phyloP scores from a whole-genome alignment of 306 rosid species.

The Nissolia schottii region DNA sequence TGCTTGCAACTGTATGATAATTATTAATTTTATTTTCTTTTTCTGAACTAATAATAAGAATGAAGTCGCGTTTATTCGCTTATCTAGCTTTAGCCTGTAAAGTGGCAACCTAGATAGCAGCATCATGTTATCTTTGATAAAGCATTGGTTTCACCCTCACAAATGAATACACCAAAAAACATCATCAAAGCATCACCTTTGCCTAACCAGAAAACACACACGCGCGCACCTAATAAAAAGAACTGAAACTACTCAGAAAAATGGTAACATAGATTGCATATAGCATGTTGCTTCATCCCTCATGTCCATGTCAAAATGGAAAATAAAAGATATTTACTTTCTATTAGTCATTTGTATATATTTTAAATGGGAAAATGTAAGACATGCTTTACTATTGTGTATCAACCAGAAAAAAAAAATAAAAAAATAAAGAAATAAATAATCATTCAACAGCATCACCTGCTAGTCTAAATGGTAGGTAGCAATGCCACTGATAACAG shows the following conservation, averaged over 20 bases:
- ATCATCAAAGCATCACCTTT: not conserved
- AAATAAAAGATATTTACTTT: not conserved
- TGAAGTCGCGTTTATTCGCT: conserved; percentile 7
- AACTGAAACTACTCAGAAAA: not conserved
- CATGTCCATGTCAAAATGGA: not conserved
- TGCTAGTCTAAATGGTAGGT: conserved; percentile 3
- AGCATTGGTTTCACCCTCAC: not conserved
- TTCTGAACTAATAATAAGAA: not conserved
- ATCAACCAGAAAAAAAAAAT: conserved; percentile 1
- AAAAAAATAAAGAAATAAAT: conserved; percentile 3
- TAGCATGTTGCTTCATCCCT: not conserved
- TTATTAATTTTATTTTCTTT: not conserved
- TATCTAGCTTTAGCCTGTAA: not conserved
- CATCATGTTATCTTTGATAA: not conserved
- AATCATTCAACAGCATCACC: conserved; percentile 10
- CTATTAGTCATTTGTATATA: not conserved
- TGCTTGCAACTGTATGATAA: not conserved
- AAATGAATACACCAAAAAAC: not conserved
- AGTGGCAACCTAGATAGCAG: not conserved
- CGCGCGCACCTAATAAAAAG: not conserved
- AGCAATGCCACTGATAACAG: not conserved
- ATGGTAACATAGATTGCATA: not conserved
- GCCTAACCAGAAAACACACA: not conserved
- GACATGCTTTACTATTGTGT: not conserved
- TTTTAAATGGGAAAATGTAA: not conserved